Conservation (phyloP, 129 eudicot species). For the Smallanthus sonchifolius region DNA sequence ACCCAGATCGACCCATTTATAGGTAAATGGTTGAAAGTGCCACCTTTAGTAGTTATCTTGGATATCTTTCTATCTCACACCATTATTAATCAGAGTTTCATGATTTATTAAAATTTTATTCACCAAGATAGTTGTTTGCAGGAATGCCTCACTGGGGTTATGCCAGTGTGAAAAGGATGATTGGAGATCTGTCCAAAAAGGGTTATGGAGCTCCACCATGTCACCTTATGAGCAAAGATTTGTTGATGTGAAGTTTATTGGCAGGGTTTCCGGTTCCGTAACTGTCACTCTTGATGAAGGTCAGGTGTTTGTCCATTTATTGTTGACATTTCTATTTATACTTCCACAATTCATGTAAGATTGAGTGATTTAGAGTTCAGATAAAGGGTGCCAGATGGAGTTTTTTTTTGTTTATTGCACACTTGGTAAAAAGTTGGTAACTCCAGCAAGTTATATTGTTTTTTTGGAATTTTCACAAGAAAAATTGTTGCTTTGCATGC, state of each 20-base stretch:
- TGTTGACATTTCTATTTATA: neutral
- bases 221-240: conserved; percentile 73
- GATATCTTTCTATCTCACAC: neutral
- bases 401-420: neutral
- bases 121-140: conserved; percentile 29
- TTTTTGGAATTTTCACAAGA: neutral
- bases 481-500: neutral
- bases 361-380: neutral
- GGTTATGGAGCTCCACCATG: conserved; percentile 54
- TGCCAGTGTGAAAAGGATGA: conserved; percentile 70
- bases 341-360: neutral
- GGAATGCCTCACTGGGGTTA: conserved; percentile 64
- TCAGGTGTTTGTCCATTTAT: conserved; percentile 12
- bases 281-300: conserved; percentile 69
- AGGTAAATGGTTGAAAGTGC: neutral
- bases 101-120: neutral
- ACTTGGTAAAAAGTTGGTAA: neutral
- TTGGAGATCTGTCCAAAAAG: conserved; percentile 63
- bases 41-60: neutral
- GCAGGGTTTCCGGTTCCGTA: conserved; percentile 53
- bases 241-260: conserved; percentile 65
- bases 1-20: neutral
- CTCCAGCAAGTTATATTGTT: neutral
- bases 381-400: neutral
- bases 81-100: neutral